Evolutionary conservation across 768 basidiomycete species (phyloP), one percentile per base, ranked within the genome.

Genomic region (Mycena indigotica): DNA sequence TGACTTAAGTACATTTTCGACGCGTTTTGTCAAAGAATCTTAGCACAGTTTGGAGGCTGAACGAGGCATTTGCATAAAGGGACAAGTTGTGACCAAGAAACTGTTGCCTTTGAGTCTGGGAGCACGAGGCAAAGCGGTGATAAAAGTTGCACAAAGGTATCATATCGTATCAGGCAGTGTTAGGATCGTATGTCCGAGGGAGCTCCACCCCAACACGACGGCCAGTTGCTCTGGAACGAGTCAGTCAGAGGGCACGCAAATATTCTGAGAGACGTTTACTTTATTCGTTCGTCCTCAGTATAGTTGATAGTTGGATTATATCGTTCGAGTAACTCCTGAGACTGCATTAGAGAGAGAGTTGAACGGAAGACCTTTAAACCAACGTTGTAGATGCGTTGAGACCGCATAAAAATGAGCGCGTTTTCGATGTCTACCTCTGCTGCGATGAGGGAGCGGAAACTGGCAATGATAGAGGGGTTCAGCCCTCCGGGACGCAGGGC

Each of bases 241-340:
- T 63, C 26, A 63, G 57, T 24, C 24, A 25, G 6, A 6, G 25
- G 24, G 32, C 32, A 48, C 13, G 25, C 12, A 24, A 23, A 48
- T 8, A 45, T 10, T 12, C 5, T 6, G 13, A n/a, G 12, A 13
- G 46, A n/a, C 24, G 21, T 8, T 24, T 46, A 54, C 61, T 86
- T 79, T 58, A 96, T 81, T 63, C 89, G 77, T 69, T 96, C 93
- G 63, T 93, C 85, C 4, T 80, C 75, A 0, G 92, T 88, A 61
- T 95, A 78, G 66, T 94, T 90, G 39, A 87, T 72, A 17, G 89
- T 75, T 0, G 95, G 94, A 70, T 95, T 96, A 75, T 98, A 98
- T 52, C 92, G 79, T 53, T 92, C 89, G 59, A 97, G 72, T 48
- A 97, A 75, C 21, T 76, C 77, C 95, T 97, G 66, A 39, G 30